phyloP scores from a whole-genome alignment of 345 rosid genomes.

The Eucalyptus virginea region DNA sequence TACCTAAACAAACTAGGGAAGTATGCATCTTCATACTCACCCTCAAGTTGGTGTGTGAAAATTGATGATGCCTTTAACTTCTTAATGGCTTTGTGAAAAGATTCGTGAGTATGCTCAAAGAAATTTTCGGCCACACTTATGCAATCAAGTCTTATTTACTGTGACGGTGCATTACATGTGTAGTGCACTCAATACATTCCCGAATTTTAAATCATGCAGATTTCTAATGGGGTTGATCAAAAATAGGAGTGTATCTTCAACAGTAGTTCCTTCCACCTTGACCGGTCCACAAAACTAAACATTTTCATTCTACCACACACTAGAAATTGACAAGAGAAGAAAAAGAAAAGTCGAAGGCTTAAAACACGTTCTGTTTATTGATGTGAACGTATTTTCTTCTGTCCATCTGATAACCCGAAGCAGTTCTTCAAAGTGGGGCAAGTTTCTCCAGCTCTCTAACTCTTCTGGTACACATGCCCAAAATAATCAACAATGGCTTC shows the following conservation, averaged over 20 bases:
- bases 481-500: not conserved
- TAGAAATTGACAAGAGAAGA: not conserved
- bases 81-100: not conserved
- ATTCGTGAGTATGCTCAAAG: rapidly evolving
- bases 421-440: not conserved
- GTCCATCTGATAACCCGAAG: not conserved
- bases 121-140: too few species aligned
- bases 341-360: not conserved
- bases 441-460: not conserved
- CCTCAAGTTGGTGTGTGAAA: not conserved
- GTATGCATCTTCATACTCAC: too few species aligned
- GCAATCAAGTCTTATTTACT: not conserved
- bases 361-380: too few species aligned
- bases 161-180: not conserved
- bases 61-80: too few species aligned
- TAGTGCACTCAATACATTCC: not conserved
- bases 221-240: not conserved
- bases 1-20: not conserved
- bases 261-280: not conserved
- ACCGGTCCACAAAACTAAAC: not conserved
- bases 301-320: not conserved
- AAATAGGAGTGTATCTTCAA: not conserved
- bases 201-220: too few species aligned
- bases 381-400: too few species aligned
- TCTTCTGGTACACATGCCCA: not conserved